Percentiles rank a stretch among this genome's conserved stretches.
phyloP scores from a whole-genome alignment of 768 basidiomycete genomes.

The Gelatoporia subvermispora region DNA sequence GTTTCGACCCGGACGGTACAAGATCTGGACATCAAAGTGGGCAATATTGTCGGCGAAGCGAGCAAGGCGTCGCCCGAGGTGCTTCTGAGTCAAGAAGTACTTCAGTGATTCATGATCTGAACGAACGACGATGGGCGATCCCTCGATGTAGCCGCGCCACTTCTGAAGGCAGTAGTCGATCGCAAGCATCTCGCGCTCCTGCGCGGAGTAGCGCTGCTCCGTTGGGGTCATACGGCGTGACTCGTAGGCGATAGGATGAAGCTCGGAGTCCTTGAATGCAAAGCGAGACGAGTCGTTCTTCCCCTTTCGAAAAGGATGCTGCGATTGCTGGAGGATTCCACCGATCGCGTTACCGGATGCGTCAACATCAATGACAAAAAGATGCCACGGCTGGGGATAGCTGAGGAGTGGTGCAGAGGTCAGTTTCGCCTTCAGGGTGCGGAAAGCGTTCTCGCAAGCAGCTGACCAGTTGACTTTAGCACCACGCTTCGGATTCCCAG shows the following conservation, averaged over 20 bases:
- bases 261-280: constrained; percentile 2
- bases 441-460: constrained; percentile 1
- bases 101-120: constrained; percentile 21
- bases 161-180: constrained; percentile 16
- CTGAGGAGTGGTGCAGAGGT: constrained; percentile 7
- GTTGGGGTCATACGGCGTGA: constrained; percentile 1
- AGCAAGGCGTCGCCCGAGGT: constrained; percentile 18
- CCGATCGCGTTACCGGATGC: constrained; percentile 4
- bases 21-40: constrained; percentile 8
- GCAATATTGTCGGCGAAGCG: constrained; percentile 18
- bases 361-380: constrained; percentile 6
- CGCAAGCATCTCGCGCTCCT: constrained; percentile 5
- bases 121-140: constrained; percentile 18
- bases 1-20: constrained; percentile 12
- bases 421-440: neutral
- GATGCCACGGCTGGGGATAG: neutral
- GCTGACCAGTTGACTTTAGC: constrained; percentile 2
- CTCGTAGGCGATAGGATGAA: constrained; percentile 2
- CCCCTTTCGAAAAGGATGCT: neutral
- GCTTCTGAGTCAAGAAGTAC: constrained; percentile 12
- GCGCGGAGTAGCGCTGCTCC: constrained; percentile 2
- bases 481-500: constrained; percentile 3
- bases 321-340: constrained; percentile 5
- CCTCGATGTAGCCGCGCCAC: constrained; percentile 16
- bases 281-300: constrained; percentile 1